Evolutionary conservation across 164 flowering plant genomes (phyloP).

Genomic region (Amborella trichopoda): DNA sequence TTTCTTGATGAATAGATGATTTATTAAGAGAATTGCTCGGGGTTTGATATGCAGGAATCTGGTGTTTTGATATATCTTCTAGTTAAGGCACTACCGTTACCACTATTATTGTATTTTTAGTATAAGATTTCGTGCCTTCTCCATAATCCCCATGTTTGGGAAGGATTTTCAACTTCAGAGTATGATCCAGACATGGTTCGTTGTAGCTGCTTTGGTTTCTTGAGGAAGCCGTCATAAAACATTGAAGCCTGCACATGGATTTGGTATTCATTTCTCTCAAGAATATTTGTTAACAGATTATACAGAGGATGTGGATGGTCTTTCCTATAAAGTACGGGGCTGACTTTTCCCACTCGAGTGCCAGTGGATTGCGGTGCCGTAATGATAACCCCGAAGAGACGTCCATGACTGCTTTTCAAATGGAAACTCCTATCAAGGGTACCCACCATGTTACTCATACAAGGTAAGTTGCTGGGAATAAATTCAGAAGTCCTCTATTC

Average conservation of each 20-base stretch:
- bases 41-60: not conserved
- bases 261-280: constrained; percentile 1
- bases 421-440: constrained; percentile 80
- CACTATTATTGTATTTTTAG: not conserved
- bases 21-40: not conserved
- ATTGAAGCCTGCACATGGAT: constrained; percentile 4
- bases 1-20: not conserved
- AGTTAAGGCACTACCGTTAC: too few species aligned
- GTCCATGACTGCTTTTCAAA: not conserved
- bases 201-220: constrained; percentile 12
- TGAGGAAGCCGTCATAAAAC: constrained; percentile 6
- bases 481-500: too few species aligned
- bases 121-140: too few species aligned
- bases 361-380: constrained; percentile 1
- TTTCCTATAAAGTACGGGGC: constrained; percentile 2
- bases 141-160: not conserved
- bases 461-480: constrained; percentile 66
- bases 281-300: constrained; percentile 1
- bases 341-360: not conserved
- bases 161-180: not conserved
- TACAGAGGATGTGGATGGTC: constrained; percentile 4
- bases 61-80: too few species aligned
- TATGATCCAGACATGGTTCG: constrained; percentile 6
- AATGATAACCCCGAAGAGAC: not conserved
- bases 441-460: constrained; percentile 49